These are phyloP conservation scores for Tilletia caries DNA, from an alignment of 1,284 basidiomycete species.

Conservation along the genomic window DNA sequence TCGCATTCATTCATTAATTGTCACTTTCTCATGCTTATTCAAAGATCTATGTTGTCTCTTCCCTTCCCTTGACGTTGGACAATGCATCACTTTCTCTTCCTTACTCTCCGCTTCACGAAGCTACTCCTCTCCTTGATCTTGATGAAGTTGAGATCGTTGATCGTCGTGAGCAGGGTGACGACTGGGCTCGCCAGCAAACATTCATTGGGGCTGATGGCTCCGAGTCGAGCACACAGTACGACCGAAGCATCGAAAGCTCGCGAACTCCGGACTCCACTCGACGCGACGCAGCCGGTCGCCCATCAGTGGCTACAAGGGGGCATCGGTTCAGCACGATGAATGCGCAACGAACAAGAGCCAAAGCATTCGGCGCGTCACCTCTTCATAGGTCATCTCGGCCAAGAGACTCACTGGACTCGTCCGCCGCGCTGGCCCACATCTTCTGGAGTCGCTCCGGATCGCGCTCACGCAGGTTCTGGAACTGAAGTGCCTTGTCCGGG, in stretches of 20 bases:
- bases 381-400: conserved; percentile 97
- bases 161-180: too few species aligned
- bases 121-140: too few species aligned
- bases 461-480: background rate
- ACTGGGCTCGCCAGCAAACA: too few species aligned
- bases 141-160: too few species aligned
- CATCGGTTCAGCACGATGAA: conserved; percentile 88
- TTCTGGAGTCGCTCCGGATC: background rate
- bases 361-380: conserved; percentile 84
- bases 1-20: too few species aligned
- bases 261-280: conserved; percentile 59
- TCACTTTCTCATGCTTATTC: too few species aligned
- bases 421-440: background rate
- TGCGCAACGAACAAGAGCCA: conserved; percentile 88
- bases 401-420: conserved; percentile 56
- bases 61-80: too few species aligned
- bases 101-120: too few species aligned
- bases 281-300: conserved; percentile 89
- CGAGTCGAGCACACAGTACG: conserved; percentile 77
- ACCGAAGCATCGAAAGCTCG: conserved; percentile 61
- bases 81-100: too few species aligned
- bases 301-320: conserved; percentile 86
- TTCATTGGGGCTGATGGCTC: too few species aligned
- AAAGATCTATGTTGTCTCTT: too few species aligned
- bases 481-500: background rate